Evolutionary conservation across 2,329 filamentous ascomycete genomes (phyloP), one percentile per base, ranked within the genome.

Genomic region (Hymenotorrendiella dingleyae): DNA sequence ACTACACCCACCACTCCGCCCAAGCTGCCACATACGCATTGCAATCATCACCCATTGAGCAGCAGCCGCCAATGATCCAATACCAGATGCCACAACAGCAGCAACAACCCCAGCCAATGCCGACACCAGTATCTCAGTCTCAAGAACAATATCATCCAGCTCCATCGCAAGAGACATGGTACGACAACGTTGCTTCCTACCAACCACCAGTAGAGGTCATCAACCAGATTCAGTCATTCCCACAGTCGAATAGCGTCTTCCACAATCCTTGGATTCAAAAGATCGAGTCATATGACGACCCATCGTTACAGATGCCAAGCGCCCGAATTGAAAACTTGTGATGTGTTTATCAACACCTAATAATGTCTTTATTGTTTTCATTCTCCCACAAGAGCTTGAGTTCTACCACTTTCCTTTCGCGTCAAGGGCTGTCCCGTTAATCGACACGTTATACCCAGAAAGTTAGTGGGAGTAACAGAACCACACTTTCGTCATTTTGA

Each of bases 251-350:
- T 14, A n/a, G n/a, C n/a, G 65, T 63, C n/a, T 64, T 74, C 12
- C 74, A 73, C 49, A 72, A 76, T 49, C 62, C 72, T 2, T 81
- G 75, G 68, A 62, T 56, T 11, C 66, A 68, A 30, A 80, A 81
- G 64, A 62, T 76, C 19, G 76, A 80, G 51, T 37, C 50, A 2
- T 78, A 70, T 43, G 74, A 76, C 29, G 76, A 80, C 48, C 67
- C 72, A 16, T 67, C 70, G 8, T 70, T 80, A 64, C 76, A 78
- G 60, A 67, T 81, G 61, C 78, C 77, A 9, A 79, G 74, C 55
- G 72, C 68, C 30, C 67, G 77, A 38, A 71, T 81, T 49, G 74
- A 77, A 51, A 72, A 64, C 46, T 66, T 81, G 64, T 80, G 63
- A 67, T 36, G 6, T 14, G n/a, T n/a, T 19, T 24, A 14, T 27